A percentile compares a stretch with the other conserved stretches of the same genome.
These are phyloP conservation scores for Chaetomium strumarium DNA, from an alignment of 2,329 filamentous ascomycete genomes.

Conservation along the genomic window DNA sequence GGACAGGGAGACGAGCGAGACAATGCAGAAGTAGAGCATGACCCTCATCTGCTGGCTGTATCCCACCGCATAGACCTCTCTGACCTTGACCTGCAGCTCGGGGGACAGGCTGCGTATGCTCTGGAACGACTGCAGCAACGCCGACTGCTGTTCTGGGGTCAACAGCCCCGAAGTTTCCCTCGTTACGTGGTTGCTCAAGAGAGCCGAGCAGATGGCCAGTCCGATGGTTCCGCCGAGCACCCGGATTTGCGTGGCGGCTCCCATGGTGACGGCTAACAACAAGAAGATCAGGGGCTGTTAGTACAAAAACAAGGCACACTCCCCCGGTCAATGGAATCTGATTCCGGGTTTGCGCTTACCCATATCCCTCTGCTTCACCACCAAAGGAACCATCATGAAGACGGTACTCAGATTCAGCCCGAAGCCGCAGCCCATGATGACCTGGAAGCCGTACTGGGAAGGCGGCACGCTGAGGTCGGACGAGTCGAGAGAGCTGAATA, in stretches of 20 bases:
- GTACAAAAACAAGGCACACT: background rate
- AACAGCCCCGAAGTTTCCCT: conserved; percentile 1
- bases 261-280: conserved; percentile 30
- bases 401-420: conserved; percentile 30
- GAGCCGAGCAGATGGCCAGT: conserved; percentile 31
- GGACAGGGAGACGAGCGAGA: conserved; percentile 18
- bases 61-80: conserved; percentile 9
- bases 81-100: conserved; percentile 14
- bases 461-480: conserved; percentile 12
- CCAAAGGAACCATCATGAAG: conserved; percentile 29
- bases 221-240: conserved; percentile 35
- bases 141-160: background rate
- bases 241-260: conserved; percentile 34
- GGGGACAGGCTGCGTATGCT: conserved; percentile 13
- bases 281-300: background rate
- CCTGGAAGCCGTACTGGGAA: conserved; percentile 31
- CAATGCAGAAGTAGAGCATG: conserved; percentile 27
- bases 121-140: conserved; percentile 7
- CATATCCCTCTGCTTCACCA: conserved; percentile 27
- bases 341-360: conserved; percentile 20
- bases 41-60: conserved; percentile 20
- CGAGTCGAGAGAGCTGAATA: conserved; percentile 27
- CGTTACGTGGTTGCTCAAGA: conserved; percentile 11
- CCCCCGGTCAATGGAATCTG: background rate
- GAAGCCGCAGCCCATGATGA: conserved; percentile 34